Evolutionary conservation across 768 basidiomycete species (phyloP), one percentile per base, ranked within the genome.

Genomic region (Suillus paluster): DNA sequence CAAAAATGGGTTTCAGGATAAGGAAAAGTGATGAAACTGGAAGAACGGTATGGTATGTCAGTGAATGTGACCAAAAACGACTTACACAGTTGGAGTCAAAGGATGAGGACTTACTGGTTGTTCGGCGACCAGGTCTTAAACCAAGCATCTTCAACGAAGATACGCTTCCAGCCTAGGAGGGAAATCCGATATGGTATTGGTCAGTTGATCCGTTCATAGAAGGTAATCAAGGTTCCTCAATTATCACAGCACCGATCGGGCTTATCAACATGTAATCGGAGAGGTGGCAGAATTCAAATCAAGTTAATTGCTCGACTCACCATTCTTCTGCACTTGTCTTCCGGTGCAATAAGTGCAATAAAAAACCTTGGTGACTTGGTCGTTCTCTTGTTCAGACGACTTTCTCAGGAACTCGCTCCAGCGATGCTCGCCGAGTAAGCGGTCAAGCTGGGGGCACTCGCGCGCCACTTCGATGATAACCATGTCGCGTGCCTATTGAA

Each of bases 161-260:
- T 73, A 12, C 80, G 76, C 66, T 82, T 84, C 82, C 82, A 83
- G 8, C 82, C 82, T 83, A 14, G 23, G 27, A 57, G 12, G 14
- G 38, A 66, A 10, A 34, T 42, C 21, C 14, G 60, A 55, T 57
- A 54, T 23, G 10, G 27, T 46, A 59, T n/a, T 38, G 45, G 48
- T 17, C 12, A 34, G 41, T 4, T 23, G 53, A 25, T 38, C 34
- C 53, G 21, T 50, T 34, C 49, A 33, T 50, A 50, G 49, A 50
- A 50, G 49, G 49, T 36, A 23, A 54, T 38, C 17, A 38, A 36
- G 14, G 34, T 23, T 36, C 33, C 19, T 27, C 30, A 5, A 52
- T 34, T 12, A 21, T 34, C 30, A 52, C 50, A 36, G 17, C 10
- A 38, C 17, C 23, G 23, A 50, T 33, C 49, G 4, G 33, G 49